phyloP scores from a whole-genome alignment of 306 rosid genomes.

The Sphenostylis stenocarpa region DNA sequence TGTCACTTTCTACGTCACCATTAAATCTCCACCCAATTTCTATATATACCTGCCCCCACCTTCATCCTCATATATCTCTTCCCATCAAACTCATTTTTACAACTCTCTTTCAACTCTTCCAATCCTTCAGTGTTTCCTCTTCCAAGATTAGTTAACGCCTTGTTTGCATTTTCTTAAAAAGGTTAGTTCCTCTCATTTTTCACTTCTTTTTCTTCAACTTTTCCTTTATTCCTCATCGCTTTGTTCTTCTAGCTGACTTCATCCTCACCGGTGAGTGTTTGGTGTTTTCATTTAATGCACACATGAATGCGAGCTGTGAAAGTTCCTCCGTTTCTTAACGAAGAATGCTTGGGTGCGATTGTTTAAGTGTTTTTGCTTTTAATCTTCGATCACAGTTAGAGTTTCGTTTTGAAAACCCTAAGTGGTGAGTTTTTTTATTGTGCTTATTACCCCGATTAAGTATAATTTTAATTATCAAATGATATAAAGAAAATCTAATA shows the following conservation, averaged over 20 bases:
- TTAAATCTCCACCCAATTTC: constrained; percentile 8
- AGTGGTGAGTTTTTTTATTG: not conserved
- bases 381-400: not conserved
- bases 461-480: not conserved
- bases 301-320: not conserved
- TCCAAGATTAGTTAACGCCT: not conserved
- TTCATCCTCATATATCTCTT: not conserved
- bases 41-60: constrained; percentile 28
- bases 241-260: not conserved
- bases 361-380: not conserved
- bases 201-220: not conserved
- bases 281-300: not conserved
- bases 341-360: not conserved
- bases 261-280: not conserved
- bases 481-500: not conserved
- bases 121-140: constrained; percentile 1
- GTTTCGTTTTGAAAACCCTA: not conserved
- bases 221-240: not conserved
- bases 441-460: too few relatives aligned
- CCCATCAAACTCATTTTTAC: not conserved
- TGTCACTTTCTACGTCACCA: constrained; percentile 31
- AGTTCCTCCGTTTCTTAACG: not conserved
- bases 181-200: constrained; percentile 34
- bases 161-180: constrained; percentile 37
- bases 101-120: not conserved